phyloP scores from a whole-genome alignment of 2,329 filamentous ascomycete species.

The Pseudogymnoascus sp. region DNA sequence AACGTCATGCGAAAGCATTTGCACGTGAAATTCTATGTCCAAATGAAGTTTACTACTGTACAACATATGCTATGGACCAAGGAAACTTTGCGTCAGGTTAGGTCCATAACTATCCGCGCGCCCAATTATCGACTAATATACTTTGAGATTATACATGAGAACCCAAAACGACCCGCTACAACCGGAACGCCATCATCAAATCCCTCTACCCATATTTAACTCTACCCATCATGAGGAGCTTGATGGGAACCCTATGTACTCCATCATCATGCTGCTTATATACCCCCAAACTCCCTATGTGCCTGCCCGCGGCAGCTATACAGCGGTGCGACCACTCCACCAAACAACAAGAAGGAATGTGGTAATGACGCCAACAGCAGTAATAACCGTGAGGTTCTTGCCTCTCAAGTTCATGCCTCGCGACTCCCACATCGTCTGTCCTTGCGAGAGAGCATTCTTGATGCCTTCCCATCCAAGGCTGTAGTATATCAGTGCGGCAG shows the following conservation, averaged over 20 bases:
- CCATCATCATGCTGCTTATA: neutral
- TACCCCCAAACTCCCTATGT: neutral
- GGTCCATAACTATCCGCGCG: neutral
- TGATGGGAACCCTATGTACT: neutral
- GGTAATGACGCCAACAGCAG: neutral
- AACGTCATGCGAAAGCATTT: neutral
- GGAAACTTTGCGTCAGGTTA: neutral
- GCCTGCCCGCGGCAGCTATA: neutral
- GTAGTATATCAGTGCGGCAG: constrained; percentile 8
- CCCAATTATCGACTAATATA: neutral
- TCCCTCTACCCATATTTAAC: neutral
- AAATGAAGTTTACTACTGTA: neutral
- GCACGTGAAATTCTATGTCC: constrained; percentile 1
- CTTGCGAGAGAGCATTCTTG: neutral
- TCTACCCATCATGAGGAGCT: neutral
- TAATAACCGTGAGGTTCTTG: neutral
- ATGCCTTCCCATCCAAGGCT: constrained; percentile 5
- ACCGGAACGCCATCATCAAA: constrained; percentile 2
- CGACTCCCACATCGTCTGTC: neutral
- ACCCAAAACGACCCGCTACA: neutral
- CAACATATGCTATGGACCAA: neutral
- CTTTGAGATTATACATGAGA: constrained; percentile 3
- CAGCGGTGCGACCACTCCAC: neutral
- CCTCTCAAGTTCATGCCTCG: neutral
- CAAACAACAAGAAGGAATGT: neutral